Evolutionary conservation across 148 eudicot species (phyloP), one percentile per base, ranked within the genome.

Genomic region (Vaccinium vitisidaea): DNA sequence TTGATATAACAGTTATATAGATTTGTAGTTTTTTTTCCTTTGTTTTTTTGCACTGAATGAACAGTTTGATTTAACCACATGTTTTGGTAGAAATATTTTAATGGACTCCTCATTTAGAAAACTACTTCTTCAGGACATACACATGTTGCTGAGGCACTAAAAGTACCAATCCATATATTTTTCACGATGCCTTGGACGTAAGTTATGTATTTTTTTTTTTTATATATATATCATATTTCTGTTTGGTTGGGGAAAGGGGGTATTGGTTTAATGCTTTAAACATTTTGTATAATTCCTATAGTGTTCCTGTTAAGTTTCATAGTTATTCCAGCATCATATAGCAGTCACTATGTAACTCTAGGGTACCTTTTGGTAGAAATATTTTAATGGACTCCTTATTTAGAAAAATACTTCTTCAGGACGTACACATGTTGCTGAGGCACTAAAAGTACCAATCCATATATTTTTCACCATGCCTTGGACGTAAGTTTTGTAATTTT

Each of bases 151-250:
- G 95, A 93, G 91, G 90, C 91, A 73, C 88, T 93, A 81, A 86
- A 89, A 63, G 88, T 93, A 84, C 95, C 95, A 10, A 87, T 93
- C 71, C 95, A 92, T 86, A 88, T 93, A 80, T 90, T 90, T 84
- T 93, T 93, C 80, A 93, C 95, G 18, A 92, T 93, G 95, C 95
- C 95, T 39, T 93, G 95, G 95, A 93, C 95, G 95, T 93, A 91
- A 90, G 94, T 88, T 48, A 79, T 74, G 18, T 53, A n/a, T 49
- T 77, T 56, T 12, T 25, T 9, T 67, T 69, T 69, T 13, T 84
- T 67, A 1, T 36, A 2, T 36, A 0, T 19, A 14, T 55, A 48
- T 48, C 23, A 46, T 54, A 1, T 63, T 58, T 74, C 9, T 71
- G 18, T 30, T 36, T 83, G 36, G 59, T n/a, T 50, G 49, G 56